Percentiles rank a stretch among this genome's conserved stretches.
Evolutionary conservation across 2,329 filamentous ascomycete species (phyloP).

Genomic region (Boeremia lycopersici): DNA sequence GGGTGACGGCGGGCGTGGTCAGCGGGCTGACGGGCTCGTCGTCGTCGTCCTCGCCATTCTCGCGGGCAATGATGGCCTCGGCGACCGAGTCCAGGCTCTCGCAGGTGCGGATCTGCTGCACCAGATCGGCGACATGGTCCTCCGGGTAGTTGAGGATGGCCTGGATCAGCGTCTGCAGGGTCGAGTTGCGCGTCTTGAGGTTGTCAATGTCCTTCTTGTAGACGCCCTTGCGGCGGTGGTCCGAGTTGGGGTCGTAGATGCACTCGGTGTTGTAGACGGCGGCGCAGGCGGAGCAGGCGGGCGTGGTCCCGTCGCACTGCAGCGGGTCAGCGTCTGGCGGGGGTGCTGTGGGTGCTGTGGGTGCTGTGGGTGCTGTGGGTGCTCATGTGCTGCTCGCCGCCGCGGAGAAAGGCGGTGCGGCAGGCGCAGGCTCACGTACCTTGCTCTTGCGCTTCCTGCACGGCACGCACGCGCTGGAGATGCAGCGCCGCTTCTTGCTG

Average conservation of each 20-base stretch:
- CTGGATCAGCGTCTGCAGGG: conserved; percentile 88
- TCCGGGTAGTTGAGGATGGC: conserved; percentile 91
- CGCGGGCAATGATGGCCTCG: conserved; percentile 61
- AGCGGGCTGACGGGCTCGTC: conserved; percentile 46
- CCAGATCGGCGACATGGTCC: conserved; percentile 79
- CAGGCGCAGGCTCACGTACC: conserved; percentile 30
- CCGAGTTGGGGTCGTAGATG: conserved; percentile 93
- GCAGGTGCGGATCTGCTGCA: conserved; percentile 86
- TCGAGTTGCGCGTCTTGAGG: conserved; percentile 84
- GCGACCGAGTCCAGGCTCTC: conserved; percentile 73
- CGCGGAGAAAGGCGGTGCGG: conserved; percentile 4
- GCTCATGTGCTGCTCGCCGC: background rate
- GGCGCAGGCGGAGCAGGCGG: conserved; percentile 92
- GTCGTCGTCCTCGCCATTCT: conserved; percentile 52
- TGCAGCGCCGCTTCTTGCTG: conserved; percentile 52
- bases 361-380: background rate
- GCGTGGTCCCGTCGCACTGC: conserved; percentile 84
- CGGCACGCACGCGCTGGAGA: conserved; percentile 48
- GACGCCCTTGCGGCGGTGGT: conserved; percentile 94
- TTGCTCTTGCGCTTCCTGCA: conserved; percentile 51
- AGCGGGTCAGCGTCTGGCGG: conserved; percentile 14
- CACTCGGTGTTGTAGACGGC: conserved; percentile 92
- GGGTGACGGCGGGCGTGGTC: conserved; percentile 45
- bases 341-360: background rate
- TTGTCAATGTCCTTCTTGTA: conserved; percentile 93